Conservation (phyloP, 177 flowering plant species). For the Viscum album region DNA sequence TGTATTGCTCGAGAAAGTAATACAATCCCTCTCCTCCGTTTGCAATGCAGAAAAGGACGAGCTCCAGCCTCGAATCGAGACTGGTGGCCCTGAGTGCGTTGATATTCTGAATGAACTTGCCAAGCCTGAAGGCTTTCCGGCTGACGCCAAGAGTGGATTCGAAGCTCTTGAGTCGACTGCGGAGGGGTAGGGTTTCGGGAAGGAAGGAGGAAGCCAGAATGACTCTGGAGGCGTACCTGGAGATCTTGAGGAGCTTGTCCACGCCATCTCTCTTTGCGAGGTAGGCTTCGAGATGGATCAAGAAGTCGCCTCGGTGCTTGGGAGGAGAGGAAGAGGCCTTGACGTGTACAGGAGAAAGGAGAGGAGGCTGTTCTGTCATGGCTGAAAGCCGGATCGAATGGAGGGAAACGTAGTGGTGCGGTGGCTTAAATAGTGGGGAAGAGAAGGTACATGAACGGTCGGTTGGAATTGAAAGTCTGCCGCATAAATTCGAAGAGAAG, state of each 20-base stretch:
- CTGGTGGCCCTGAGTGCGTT: slow-evolving; percentile 40
- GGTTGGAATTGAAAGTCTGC: too few species aligned
- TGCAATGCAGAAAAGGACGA: slow-evolving; percentile 42
- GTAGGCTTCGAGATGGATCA: slow-evolving; percentile 58
- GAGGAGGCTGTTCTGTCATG: too few species aligned
- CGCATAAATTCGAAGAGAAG: too few species aligned
- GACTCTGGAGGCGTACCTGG: slow-evolving; percentile 80
- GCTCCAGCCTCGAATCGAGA: slow-evolving; percentile 24
- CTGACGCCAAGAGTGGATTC: slow-evolving; percentile 82
- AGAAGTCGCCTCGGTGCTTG: slow-evolving; percentile 46
- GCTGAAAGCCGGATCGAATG: too few species aligned
- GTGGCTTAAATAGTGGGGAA: too few species aligned
- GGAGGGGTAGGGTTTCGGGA: slow-evolving; percentile 24
- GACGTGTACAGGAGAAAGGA: slow-evolving; percentile 14
- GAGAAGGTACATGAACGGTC: too few species aligned
- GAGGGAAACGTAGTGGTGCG: too few species aligned
- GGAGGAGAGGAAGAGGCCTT: slow-evolving; percentile 9
- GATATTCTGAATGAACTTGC: slow-evolving; percentile 79
- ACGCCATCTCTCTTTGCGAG: slow-evolving; percentile 86
- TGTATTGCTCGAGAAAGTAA: slow-evolving; percentile 69
- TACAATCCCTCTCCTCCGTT: slow-evolving; percentile 80
- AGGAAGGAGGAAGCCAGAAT: slow-evolving; percentile 53
- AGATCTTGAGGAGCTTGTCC: slow-evolving; percentile 89
- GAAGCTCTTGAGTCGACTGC: slow-evolving; percentile 57
- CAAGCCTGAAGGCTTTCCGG: slow-evolving; percentile 85